phyloP scores from a whole-genome alignment of 1,284 basidiomycete genomes.

The Sanguinoderma infundibulare region DNA sequence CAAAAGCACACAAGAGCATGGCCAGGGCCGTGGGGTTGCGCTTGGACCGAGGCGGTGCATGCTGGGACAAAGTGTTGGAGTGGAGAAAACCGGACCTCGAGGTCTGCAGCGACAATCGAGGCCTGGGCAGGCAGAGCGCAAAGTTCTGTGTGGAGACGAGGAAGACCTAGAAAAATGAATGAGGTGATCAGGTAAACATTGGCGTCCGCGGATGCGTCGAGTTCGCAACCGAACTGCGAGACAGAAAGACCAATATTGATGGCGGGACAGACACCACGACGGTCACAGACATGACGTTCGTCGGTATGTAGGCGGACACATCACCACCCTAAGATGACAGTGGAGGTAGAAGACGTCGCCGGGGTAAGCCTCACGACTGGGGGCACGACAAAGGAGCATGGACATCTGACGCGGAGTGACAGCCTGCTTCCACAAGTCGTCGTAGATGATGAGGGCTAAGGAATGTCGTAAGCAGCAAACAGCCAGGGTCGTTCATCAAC shows the following conservation, averaged over 20 bases:
- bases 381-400: slow-evolving; percentile 97
- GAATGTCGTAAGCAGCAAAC: neutral
- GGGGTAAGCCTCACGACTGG: slow-evolving; percentile 99
- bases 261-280: slow-evolving; percentile 98
- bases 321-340: slow-evolving; percentile 99
- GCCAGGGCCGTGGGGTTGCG: no score
- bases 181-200: no score
- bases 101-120: no score
- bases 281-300: slow-evolving; percentile 95
- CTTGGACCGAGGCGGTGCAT: no score
- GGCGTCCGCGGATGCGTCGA: slow-evolving; percentile 99
- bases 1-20: no score
- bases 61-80: no score
- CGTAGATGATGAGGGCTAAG: slow-evolving; percentile 95
- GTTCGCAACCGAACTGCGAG: slow-evolving; percentile 99
- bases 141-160: no score
- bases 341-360: slow-evolving; percentile 99
- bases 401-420: slow-evolving; percentile 99
- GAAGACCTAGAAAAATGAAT: no score
- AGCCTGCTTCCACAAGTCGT: slow-evolving; percentile 99
- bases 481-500: slow-evolving; percentile 11
- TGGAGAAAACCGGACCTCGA: no score
- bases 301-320: slow-evolving; percentile 97
- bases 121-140: no score
- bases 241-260: slow-evolving; percentile 99